Evolutionary conservation across 2,329 filamentous ascomycete genomes (phyloP).

Genomic region (Venturia effusa): DNA sequence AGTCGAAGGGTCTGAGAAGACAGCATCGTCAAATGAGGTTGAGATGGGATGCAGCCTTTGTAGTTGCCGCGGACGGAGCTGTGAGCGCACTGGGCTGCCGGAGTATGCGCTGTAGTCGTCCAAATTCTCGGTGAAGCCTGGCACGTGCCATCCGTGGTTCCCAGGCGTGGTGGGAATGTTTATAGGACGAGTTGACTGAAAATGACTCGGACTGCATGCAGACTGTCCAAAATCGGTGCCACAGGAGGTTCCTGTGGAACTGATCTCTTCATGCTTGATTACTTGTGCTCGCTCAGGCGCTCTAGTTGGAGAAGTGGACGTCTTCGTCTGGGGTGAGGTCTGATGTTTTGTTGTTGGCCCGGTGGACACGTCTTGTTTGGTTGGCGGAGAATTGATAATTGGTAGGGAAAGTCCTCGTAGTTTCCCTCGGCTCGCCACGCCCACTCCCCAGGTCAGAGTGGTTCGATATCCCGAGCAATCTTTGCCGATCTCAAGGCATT

Average conservation of each 20-base stretch:
- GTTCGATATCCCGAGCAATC: conserved; percentile 96
- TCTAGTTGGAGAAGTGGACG: neutral
- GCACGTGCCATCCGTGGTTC: conserved; percentile 27
- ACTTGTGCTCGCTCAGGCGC: neutral
- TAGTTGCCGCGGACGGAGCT: conserved; percentile 28
- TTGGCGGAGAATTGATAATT: conserved; percentile 36
- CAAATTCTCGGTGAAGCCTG: conserved; percentile 28
- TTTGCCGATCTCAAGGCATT: conserved; percentile 82
- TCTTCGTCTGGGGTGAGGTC: neutral
- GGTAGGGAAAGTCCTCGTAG: conserved; percentile 76
- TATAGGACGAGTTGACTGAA: conserved; percentile 19
- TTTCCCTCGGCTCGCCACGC: conserved; percentile 91
- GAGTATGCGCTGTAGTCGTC: conserved; percentile 24
- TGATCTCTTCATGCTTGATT: conserved; percentile 6
- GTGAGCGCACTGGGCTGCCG: conserved; percentile 27
- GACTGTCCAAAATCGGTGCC: conserved; percentile 19
- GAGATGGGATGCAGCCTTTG: conserved; percentile 33
- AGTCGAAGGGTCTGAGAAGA: conserved; percentile 31
- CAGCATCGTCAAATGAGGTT: conserved; percentile 29
- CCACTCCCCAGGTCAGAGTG: conserved; percentile 90
- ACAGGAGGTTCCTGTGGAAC: neutral
- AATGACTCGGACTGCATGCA: neutral
- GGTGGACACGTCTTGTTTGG: conserved; percentile 6
- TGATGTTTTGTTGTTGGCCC: neutral
- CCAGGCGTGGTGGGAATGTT: conserved; percentile 28